Evolutionary conservation across 345 rosid species (phyloP).

Genomic region (Dovyalis caffra): DNA sequence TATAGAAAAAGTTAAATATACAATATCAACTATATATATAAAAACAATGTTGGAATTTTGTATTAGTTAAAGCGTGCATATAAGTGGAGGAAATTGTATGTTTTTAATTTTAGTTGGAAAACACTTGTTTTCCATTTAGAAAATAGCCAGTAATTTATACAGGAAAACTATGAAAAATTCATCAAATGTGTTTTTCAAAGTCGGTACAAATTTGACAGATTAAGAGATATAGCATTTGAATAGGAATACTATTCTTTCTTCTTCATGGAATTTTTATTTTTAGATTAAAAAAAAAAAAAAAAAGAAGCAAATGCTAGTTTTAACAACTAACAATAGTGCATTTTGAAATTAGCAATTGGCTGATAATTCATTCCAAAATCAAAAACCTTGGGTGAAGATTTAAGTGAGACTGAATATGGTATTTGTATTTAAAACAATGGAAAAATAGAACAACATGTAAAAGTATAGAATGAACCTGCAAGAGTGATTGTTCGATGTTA

Average conservation of each 20-base stretch:
- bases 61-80: neutral
- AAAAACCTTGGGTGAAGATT: neutral
- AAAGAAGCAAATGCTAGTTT: neutral
- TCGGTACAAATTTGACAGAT: neutral
- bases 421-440: neutral
- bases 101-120: neutral
- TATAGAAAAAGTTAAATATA: neutral
- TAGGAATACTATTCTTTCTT: neutral
- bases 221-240: neutral
- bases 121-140: neutral
- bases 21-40: neutral
- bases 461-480: constrained; percentile 14
- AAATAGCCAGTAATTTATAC: neutral
- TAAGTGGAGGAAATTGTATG: neutral
- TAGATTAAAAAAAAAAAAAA: no score
- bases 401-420: neutral
- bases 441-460: neutral
- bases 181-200: neutral
- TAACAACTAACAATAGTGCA: neutral
- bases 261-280: neutral
- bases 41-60: neutral
- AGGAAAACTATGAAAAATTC: neutral
- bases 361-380: neutral
- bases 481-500: neutral
- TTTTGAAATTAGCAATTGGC: neutral